Conservation (phyloP, 768 basidiomycete species). For the Albatrellus ellisii region DNA sequence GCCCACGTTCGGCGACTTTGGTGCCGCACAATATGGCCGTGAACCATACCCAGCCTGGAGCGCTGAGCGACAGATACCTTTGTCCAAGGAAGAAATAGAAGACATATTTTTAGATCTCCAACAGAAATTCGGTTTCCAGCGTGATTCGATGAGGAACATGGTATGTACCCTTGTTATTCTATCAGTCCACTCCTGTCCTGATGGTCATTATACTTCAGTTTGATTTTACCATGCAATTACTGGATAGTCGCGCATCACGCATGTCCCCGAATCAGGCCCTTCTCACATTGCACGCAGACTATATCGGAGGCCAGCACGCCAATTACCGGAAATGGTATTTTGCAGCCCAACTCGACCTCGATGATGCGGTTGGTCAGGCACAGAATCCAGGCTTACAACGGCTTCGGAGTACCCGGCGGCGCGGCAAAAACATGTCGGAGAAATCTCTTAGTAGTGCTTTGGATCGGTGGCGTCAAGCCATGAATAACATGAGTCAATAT, state of each 20-base stretch:
- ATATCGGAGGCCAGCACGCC: slow-evolving; percentile 95
- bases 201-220: slow-evolving; percentile 36
- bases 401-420: slow-evolving; percentile 48
- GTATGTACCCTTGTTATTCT: slow-evolving; percentile 24
- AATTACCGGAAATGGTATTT: slow-evolving; percentile 99
- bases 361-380: slow-evolving; percentile 86
- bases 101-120: slow-evolving; percentile 95
- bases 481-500: slow-evolving; percentile 98
- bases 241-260: slow-evolving; percentile 92
- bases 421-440: slow-evolving; percentile 41
- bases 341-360: slow-evolving; percentile 95
- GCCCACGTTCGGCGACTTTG: slow-evolving; percentile 58
- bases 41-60: slow-evolving; percentile 96
- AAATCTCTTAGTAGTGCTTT: slow-evolving; percentile 73
- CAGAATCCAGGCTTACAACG: slow-evolving; percentile 87
- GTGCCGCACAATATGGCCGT: slow-evolving; percentile 32
- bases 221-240: slow-evolving; percentile 94
- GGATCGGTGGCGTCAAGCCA: slow-evolving; percentile 91
- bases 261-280: slow-evolving; percentile 96
- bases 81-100: slow-evolving; percentile 98
- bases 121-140: slow-evolving; percentile 98
- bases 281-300: slow-evolving; percentile 93
- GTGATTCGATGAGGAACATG: slow-evolving; percentile 93
- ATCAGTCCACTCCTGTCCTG: background rate
- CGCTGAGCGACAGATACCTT: slow-evolving; percentile 82